A percentile compares a stretch with the other conserved stretches of the same genome.
These are phyloP conservation scores for Trichoderma sp. DNA, from an alignment of 2,329 filamentous ascomycete genomes.

Conservation along the genomic window DNA sequence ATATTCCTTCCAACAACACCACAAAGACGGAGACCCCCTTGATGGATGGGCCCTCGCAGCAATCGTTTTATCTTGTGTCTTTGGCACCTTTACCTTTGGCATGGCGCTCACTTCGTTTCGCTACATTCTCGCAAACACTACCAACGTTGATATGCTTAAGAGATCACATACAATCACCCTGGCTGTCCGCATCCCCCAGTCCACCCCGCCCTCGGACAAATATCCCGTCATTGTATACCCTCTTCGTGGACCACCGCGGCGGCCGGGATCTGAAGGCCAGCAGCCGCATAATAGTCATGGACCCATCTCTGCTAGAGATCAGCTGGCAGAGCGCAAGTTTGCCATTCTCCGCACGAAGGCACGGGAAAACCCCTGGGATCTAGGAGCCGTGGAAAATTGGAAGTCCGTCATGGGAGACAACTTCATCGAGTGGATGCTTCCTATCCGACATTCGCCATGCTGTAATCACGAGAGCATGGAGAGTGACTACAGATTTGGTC, in stretches of 20 bases:
- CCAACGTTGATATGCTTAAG: conserved; percentile 77
- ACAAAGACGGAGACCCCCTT: conserved; percentile 36
- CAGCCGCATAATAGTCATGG: background rate
- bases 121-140: conserved; percentile 70
- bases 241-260: conserved; percentile 36
- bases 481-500: conserved; percentile 67
- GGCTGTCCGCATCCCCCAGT: conserved; percentile 66
- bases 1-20: conserved; percentile 59
- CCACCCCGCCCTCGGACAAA: conserved; percentile 39
- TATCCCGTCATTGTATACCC: conserved; percentile 60
- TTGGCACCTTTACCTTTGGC: conserved; percentile 73
- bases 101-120: conserved; percentile 74
- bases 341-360: conserved; percentile 71
- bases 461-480: conserved; percentile 61
- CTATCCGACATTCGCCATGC: conserved; percentile 72
- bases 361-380: conserved; percentile 82
- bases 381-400: conserved; percentile 69
- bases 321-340: conserved; percentile 62
- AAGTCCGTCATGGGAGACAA: conserved; percentile 73
- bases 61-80: conserved; percentile 66
- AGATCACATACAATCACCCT: conserved; percentile 65
- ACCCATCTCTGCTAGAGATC: conserved; percentile 36
- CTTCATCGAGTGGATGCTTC: conserved; percentile 75
- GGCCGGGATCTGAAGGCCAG: conserved; percentile 24
- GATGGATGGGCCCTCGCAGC: conserved; percentile 65